Conservation (phyloP, 163 green algal genomes). For the Trebouxia gelatinosa region DNA sequence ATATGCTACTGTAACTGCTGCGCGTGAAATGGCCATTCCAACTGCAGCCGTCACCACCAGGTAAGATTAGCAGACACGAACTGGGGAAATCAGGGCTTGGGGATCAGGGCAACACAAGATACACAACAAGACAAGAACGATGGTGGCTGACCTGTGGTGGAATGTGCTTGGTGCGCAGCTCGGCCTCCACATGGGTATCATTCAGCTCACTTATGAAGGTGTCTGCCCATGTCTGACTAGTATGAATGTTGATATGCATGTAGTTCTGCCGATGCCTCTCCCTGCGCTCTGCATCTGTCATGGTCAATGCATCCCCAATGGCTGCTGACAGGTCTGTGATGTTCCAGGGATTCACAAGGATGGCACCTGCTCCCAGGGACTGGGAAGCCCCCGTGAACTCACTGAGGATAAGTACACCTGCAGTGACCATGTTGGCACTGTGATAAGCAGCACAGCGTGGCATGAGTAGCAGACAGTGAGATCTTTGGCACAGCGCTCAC, state of each 20-base stretch:
- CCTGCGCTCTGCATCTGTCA: slow-evolving; percentile 83
- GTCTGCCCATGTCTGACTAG: slow-evolving; percentile 91
- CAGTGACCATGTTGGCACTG: background rate
- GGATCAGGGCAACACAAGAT: too few species aligned
- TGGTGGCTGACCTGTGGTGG: slow-evolving; percentile 65
- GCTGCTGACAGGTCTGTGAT: slow-evolving; percentile 87
- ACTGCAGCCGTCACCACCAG: too few species aligned
- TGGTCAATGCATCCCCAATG: slow-evolving; percentile 92
- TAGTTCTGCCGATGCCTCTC: slow-evolving; percentile 96
- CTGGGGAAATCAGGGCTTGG: too few species aligned
- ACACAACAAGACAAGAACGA: too few species aligned
- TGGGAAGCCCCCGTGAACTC: slow-evolving; percentile 94
- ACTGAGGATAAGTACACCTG: slow-evolving; percentile 93
- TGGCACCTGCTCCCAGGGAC: slow-evolving; percentile 81
- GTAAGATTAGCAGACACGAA: too few species aligned
- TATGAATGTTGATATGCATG: slow-evolving; percentile 87
- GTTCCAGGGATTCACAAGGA: slow-evolving; percentile 99
- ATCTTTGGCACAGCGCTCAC: too few species aligned
- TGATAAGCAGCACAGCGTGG: too few species aligned
- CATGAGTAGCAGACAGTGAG: too few species aligned
- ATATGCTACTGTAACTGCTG: too few species aligned
- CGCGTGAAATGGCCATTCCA: too few species aligned
- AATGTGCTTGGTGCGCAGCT: slow-evolving; percentile 82
- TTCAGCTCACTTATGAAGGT: slow-evolving; percentile 98
- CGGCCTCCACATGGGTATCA: slow-evolving; percentile 94